Conservation (phyloP, 73 alveolate species). For the Tetrahymena malaccensis region DNA sequence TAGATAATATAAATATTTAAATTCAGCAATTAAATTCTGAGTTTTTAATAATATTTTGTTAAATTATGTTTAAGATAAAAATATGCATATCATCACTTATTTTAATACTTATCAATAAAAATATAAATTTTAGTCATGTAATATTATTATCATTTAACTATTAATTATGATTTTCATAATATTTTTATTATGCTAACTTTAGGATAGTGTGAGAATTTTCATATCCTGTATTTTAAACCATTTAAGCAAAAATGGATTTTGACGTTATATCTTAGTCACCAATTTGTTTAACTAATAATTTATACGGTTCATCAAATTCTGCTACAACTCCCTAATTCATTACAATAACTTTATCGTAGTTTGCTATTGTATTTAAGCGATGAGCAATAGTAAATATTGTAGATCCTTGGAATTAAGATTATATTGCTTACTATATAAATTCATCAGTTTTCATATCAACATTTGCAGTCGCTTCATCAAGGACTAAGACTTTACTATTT, state of each 20-base stretch:
- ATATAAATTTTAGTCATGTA: no score
- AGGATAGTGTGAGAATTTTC: background rate
- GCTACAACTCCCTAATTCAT: slow-evolving; percentile 9
- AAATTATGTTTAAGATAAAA: no score
- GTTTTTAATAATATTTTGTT: no score
- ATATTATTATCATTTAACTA: no score
- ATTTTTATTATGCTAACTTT: background rate
- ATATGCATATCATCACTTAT: no score
- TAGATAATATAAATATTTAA: no score
- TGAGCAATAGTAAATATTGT: slow-evolving; percentile 67
- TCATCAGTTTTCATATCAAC: slow-evolving; percentile 67
- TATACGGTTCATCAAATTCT: slow-evolving; percentile 18
- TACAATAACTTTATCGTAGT: slow-evolving; percentile 24
- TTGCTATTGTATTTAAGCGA: slow-evolving; percentile 31
- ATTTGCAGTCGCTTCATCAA: slow-evolving; percentile 68
- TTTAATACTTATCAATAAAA: no score
- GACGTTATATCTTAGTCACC: background rate
- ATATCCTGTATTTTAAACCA: background rate
- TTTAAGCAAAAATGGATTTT: background rate
- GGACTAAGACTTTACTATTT: slow-evolving; percentile 51
- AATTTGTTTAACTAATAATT: background rate
- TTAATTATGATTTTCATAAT: background rate
- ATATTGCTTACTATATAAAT: slow-evolving; percentile 44
- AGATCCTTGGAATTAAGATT: slow-evolving; percentile 35
- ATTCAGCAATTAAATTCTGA: no score